Percentiles rank a stretch among this genome's conserved stretches.
Evolutionary conservation across 1,284 basidiomycete species (phyloP).

Genomic region (Laetiporus sulphureus): DNA sequence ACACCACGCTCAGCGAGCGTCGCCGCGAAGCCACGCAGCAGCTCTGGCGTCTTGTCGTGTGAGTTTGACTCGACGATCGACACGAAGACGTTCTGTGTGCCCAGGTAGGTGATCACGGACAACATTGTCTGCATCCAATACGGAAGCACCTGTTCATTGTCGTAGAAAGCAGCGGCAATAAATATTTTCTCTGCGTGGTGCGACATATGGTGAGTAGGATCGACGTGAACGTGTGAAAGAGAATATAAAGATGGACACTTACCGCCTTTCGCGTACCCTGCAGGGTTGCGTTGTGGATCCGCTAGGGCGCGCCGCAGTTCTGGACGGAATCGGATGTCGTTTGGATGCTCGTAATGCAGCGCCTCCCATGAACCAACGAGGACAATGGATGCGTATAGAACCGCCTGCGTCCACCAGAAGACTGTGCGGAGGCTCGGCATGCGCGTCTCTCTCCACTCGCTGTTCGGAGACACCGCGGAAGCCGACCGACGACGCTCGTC

Average conservation of each 20-base stretch:
- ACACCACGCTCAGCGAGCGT: constrained; percentile 27
- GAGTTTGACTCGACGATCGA: constrained; percentile 54
- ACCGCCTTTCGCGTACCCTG: constrained; percentile 19
- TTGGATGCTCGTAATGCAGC: constrained; percentile 22
- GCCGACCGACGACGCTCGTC: constrained; percentile 1
- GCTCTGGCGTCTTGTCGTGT: constrained; percentile 33
- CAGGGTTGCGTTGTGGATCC: constrained; percentile 10
- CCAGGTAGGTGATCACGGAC: constrained; percentile 35
- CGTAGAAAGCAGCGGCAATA: constrained; percentile 35
- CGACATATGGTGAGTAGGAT: neutral
- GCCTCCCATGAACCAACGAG: constrained; percentile 14
- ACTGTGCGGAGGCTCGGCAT: constrained; percentile 1
- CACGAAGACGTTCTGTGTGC: constrained; percentile 43
- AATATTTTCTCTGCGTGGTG: constrained; percentile 25
- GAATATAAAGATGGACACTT: neutral
- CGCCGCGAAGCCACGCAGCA: constrained; percentile 31
- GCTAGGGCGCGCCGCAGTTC: constrained; percentile 17
- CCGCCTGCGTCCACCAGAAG: constrained; percentile 12
- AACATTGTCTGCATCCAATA: constrained; percentile 34
- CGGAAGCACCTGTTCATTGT: constrained; percentile 32
- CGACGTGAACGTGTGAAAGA: neutral
- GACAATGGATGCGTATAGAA: constrained; percentile 13
- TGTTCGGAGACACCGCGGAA: constrained; percentile 2
- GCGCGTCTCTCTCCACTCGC: constrained; percentile 2
- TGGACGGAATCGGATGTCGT: constrained; percentile 23